These are phyloP conservation scores for Aschersonia sp. DNA, from an alignment of 2,329 filamentous ascomycete genomes.

Conservation along the genomic window DNA sequence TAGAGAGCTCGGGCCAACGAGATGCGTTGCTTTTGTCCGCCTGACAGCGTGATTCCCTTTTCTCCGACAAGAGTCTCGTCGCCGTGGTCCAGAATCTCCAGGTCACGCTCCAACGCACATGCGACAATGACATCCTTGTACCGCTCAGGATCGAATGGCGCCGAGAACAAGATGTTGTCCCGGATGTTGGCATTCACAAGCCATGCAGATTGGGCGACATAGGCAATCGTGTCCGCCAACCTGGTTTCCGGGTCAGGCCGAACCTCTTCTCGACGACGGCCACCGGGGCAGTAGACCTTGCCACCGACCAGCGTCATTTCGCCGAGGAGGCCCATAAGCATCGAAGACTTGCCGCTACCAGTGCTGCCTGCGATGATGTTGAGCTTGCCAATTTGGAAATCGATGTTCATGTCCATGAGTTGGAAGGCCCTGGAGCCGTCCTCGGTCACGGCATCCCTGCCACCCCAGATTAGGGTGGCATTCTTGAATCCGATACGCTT, in stretches of 20 bases:
- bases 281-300: conserved; percentile 71
- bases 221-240: conserved; percentile 82
- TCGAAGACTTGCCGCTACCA: conserved; percentile 86
- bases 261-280: conserved; percentile 72
- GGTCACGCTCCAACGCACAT: conserved; percentile 79
- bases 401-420: conserved; percentile 67
- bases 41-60: conserved; percentile 92
- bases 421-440: conserved; percentile 64
- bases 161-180: conserved; percentile 88
- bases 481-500: conserved; percentile 72
- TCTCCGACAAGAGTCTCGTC: conserved; percentile 92
- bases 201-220: conserved; percentile 95
- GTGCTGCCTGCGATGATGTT: conserved; percentile 91
- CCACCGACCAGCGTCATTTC: conserved; percentile 86
- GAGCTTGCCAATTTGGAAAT: conserved; percentile 72
- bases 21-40: conserved; percentile 94
- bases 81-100: conserved; percentile 82
- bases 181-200: conserved; percentile 90
- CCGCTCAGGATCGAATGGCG: conserved; percentile 62
- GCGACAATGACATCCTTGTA: conserved; percentile 83
- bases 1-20: conserved; percentile 96
- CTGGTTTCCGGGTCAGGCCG: conserved; percentile 68
- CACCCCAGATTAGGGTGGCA: conserved; percentile 82
- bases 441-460: conserved; percentile 42
- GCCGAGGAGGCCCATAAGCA: conserved; percentile 88